These are phyloP conservation scores for Salinomyces thailandicus DNA, from an alignment of 2,329 filamentous ascomycete species.

Conservation along the genomic window DNA sequence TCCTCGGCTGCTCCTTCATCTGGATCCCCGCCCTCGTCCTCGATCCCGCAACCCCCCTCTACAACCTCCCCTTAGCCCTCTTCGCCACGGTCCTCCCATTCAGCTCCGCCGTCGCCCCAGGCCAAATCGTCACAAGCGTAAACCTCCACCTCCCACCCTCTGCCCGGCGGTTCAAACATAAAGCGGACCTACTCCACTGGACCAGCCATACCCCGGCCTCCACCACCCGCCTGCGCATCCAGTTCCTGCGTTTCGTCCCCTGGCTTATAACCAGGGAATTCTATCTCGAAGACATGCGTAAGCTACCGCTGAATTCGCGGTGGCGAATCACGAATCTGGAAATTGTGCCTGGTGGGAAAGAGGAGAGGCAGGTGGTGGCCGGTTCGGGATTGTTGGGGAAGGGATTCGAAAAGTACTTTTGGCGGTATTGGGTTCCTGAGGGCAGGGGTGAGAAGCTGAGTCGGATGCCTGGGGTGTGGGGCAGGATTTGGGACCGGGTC, in stretches of 20 bases:
- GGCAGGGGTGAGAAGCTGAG: conserved; percentile 12
- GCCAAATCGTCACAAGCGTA: conserved; percentile 63
- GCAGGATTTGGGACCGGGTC: conserved; percentile 22
- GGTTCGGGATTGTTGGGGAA: conserved; percentile 4
- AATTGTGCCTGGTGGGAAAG: conserved; percentile 19
- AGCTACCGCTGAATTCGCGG: conserved; percentile 11
- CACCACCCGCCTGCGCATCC: conserved; percentile 30
- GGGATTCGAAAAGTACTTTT: conserved; percentile 10
- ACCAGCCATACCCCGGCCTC: conserved; percentile 36
- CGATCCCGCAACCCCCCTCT: conserved; percentile 37
- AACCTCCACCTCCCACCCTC: conserved; percentile 57
- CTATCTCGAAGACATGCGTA: conserved; percentile 17
- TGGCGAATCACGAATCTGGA: conserved; percentile 21
- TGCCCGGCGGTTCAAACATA: conserved; percentile 50
- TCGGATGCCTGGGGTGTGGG: conserved; percentile 19
- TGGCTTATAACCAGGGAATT: conserved; percentile 24
- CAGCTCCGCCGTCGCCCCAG: conserved; percentile 51
- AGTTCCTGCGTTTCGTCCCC: conserved; percentile 32
- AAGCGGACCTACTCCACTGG: conserved; percentile 41
- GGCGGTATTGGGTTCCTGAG: conserved; percentile 17
- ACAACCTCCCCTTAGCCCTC: conserved; percentile 4
- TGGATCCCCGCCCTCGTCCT: conserved; percentile 52
- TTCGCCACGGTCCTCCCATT: conserved; percentile 34
- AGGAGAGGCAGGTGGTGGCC: conserved; percentile 15
- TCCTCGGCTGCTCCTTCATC: neutral